phyloP scores from a whole-genome alignment of 1,139 yeast species.

The Candida buenavistaensis region DNA sequence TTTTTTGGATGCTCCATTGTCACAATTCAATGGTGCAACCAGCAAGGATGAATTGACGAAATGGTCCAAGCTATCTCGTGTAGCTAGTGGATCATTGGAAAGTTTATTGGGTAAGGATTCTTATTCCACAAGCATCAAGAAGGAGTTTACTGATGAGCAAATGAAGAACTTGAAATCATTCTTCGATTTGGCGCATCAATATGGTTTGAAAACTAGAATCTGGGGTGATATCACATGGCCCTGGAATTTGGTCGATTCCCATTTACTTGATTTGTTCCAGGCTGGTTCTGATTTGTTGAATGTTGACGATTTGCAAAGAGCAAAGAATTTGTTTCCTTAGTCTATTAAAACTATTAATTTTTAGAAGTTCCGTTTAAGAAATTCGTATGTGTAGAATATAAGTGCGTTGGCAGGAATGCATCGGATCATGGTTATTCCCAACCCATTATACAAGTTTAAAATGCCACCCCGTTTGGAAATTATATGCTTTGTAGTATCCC shows the following conservation, averaged over 20 bases:
- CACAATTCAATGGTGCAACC: slow-evolving; percentile 17
- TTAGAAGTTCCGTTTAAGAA: slow-evolving; percentile 46
- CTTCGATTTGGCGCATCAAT: slow-evolving; percentile 35
- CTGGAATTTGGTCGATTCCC: slow-evolving; percentile 25
- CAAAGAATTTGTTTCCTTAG: slow-evolving; percentile 21
- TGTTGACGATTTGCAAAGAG: slow-evolving; percentile 36
- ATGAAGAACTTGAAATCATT: slow-evolving; percentile 18
- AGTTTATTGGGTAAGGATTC: slow-evolving; percentile 29
- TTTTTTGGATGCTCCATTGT: slow-evolving; percentile 42
- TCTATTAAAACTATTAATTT: background rate
- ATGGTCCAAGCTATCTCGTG: slow-evolving; percentile 28
- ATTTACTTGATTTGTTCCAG: slow-evolving; percentile 26
- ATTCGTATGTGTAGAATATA: slow-evolving; percentile 78
- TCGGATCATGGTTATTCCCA: slow-evolving; percentile 77
- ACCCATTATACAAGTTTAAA: slow-evolving; percentile 74
- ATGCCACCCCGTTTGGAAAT: slow-evolving; percentile 53
- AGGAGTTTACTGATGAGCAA: slow-evolving; percentile 24
- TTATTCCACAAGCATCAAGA: slow-evolving; percentile 12
- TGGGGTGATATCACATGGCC: slow-evolving; percentile 51
- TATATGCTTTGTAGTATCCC: slow-evolving; percentile 30
- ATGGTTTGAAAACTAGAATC: slow-evolving; percentile 38
- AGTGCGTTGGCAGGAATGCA: slow-evolving; percentile 91
- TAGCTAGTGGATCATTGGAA: slow-evolving; percentile 38
- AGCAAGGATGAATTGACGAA: slow-evolving; percentile 17
- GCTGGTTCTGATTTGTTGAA: slow-evolving; percentile 41